A percentile compares a stretch with the other conserved stretches of the same genome.
These are phyloP conservation scores for Babesia ovis DNA, from an alignment of 169 alveolate genomes.

Conservation along the genomic window DNA sequence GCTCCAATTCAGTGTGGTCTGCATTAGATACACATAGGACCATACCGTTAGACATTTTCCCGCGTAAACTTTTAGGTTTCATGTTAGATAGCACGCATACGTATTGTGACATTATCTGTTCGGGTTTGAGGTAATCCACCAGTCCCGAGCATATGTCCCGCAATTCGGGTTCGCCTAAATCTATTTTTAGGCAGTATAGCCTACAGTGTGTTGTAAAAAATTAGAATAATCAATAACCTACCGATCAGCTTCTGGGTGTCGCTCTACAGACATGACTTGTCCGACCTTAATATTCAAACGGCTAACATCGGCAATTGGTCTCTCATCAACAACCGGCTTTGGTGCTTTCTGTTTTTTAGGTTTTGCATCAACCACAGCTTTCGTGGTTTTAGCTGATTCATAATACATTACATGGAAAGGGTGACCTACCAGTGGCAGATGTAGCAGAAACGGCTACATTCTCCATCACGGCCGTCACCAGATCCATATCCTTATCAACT, in stretches of 20 bases:
- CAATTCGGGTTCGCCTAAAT: conserved; percentile 71
- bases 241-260: conserved; percentile 79
- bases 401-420: neutral
- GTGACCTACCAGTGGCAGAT: conserved; percentile 15
- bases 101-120: conserved; percentile 73
- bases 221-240: neutral
- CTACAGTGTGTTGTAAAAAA: conserved; percentile 2
- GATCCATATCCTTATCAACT: conserved; percentile 32
- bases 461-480: conserved; percentile 41
- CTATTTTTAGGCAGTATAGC: conserved; percentile 74
- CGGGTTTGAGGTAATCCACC: conserved; percentile 73
- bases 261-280: conserved; percentile 68
- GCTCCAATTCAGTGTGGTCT: conserved; percentile 51
- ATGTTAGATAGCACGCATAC: conserved; percentile 82
- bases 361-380: conserved; percentile 19
- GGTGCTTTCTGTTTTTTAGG: conserved; percentile 39
- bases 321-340: conserved; percentile 57
- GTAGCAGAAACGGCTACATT: conserved; percentile 23
- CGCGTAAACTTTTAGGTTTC: conserved; percentile 80
- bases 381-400: conserved; percentile 23
- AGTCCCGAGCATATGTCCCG: conserved; percentile 82
- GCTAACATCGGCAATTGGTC: conserved; percentile 72
- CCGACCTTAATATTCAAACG: conserved; percentile 73
- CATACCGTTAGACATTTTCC: conserved; percentile 83
- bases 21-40: conserved; percentile 57